Conservation (phyloP, 164 flowering plant species). For the Tetracentron sinense region DNA sequence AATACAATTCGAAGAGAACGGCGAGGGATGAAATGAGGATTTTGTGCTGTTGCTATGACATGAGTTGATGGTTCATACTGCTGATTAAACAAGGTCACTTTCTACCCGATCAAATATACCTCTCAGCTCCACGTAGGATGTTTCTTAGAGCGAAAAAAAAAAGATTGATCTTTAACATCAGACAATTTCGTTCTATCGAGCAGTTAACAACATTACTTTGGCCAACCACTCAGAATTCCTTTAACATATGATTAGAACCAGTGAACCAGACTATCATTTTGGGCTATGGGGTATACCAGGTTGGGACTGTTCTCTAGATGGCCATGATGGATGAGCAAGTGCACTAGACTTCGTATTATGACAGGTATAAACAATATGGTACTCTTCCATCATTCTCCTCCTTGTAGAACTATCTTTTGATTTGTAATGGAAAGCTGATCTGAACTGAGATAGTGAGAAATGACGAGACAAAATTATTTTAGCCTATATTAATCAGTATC, state of each 20-base stretch:
- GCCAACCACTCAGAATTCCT: too few relatives aligned
- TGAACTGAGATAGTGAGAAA: background rate
- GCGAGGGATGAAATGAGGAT: background rate
- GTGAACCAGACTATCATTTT: too few relatives aligned
- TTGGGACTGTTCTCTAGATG: background rate
- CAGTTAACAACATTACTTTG: too few relatives aligned
- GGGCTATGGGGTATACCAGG: background rate
- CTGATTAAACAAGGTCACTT: background rate
- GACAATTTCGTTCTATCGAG: background rate
- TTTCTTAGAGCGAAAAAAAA: background rate
- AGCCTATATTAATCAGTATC: too few relatives aligned
- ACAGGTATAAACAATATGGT: background rate
- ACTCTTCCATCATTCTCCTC: too few relatives aligned
- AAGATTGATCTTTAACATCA: too few relatives aligned
- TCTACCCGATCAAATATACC: background rate
- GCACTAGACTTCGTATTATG: background rate
- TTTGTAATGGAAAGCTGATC: background rate
- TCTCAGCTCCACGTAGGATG: background rate
- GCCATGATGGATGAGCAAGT: background rate
- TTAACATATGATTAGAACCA: too few relatives aligned
- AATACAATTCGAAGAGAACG: background rate
- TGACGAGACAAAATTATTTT: too few relatives aligned
- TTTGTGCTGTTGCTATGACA: too few relatives aligned
- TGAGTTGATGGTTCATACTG: background rate
- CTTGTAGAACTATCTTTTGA: too few relatives aligned